Conservation (phyloP, 208 protist species). For the Acanthamoeba triangularis region DNA sequence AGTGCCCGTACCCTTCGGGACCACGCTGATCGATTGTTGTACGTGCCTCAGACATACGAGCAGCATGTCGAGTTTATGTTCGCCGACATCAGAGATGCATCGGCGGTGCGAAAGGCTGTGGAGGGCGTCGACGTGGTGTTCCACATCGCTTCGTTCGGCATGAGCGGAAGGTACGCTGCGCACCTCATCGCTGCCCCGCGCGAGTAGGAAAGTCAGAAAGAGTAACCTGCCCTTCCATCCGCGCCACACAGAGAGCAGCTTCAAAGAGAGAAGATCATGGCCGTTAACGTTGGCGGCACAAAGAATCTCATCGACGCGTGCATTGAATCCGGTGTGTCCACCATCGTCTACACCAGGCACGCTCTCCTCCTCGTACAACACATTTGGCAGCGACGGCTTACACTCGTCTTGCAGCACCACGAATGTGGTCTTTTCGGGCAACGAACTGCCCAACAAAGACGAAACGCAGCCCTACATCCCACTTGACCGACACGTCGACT, state of each 20-base stretch:
- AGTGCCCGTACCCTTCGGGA: too few relatives aligned
- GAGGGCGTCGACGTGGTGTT: conserved; percentile 79
- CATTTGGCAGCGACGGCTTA: background rate
- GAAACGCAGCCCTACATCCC: conserved; percentile 82
- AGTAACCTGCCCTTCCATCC: background rate
- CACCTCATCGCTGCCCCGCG: background rate
- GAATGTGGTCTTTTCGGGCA: conserved; percentile 80
- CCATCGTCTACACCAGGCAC: conserved; percentile 27
- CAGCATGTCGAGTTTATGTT: conserved; percentile 25
- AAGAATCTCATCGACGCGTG: conserved; percentile 77
- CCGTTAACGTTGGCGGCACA: conserved; percentile 80
- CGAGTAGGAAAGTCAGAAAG: background rate
- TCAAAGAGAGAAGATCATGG: conserved; percentile 74
- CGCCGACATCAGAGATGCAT: conserved; percentile 71
- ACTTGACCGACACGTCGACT: conserved; percentile 77
- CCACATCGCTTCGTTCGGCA: conserved; percentile 82
- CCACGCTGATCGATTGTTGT: background rate
- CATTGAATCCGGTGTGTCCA: background rate
- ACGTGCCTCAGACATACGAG: background rate
- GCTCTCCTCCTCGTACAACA: background rate
- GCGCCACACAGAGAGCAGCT: conserved; percentile 75
- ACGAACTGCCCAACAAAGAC: conserved; percentile 75
- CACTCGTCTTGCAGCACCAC: conserved; percentile 70
- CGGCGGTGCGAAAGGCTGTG: background rate
- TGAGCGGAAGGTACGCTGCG: conserved; percentile 72